Conservation (phyloP, 306 rosid genomes). For the Pterocarpus santalinus region DNA sequence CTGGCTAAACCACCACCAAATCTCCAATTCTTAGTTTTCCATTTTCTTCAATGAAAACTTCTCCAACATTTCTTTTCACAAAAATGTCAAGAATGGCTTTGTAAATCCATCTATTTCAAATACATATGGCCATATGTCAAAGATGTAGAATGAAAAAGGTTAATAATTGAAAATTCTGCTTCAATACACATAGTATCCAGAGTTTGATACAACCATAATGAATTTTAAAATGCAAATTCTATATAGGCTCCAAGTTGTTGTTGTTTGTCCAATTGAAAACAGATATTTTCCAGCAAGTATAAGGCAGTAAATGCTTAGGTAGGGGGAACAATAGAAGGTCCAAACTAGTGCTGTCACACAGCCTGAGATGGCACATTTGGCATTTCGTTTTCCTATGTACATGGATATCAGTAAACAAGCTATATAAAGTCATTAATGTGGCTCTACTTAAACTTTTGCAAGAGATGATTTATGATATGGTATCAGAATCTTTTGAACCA, state of each 20-base stretch:
- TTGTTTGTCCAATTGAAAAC: constrained; percentile 24
- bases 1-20: constrained; percentile 22
- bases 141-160: constrained; percentile 21
- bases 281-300: constrained; percentile 36
- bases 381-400: constrained; percentile 10
- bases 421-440: background rate
- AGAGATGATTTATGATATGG: background rate
- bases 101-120: constrained; percentile 32
- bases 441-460: too few relatives aligned
- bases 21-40: constrained; percentile 21
- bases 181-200: constrained; percentile 24
- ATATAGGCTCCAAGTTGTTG: constrained; percentile 28
- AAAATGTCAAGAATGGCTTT: constrained; percentile 20
- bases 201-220: constrained; percentile 26
- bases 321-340: background rate
- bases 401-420: constrained; percentile 25
- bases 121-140: constrained; percentile 8
- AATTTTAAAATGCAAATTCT: constrained; percentile 33
- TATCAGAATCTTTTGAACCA: background rate
- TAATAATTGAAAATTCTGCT: constrained; percentile 7
- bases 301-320: constrained; percentile 19
- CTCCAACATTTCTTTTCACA: constrained; percentile 18
- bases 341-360: background rate
- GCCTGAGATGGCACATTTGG: constrained; percentile 17
- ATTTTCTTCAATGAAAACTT: constrained; percentile 20